phyloP scores from a whole-genome alignment of 106 monocot species.

The Acorus calamus region DNA sequence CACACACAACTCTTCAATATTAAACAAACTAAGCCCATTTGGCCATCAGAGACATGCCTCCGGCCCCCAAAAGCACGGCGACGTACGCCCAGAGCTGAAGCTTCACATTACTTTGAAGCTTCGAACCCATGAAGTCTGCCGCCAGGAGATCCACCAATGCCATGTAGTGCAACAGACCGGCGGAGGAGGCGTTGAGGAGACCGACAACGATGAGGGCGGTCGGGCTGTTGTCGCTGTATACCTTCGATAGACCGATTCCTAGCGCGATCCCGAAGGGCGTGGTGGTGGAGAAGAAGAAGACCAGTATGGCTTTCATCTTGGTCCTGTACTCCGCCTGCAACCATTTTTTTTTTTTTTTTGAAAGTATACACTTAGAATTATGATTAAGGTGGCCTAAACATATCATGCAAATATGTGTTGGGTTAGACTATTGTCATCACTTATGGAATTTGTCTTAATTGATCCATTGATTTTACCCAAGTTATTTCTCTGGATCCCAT shows the following conservation, averaged over 20 bases:
- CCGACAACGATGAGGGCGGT: constrained; percentile 8
- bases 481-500: too few species aligned
- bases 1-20: too few species aligned
- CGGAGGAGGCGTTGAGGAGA: constrained; percentile 5
- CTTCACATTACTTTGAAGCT: constrained; percentile 4
- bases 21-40: constrained; percentile 6
- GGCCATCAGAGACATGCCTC: constrained; percentile 4
- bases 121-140: constrained; percentile 4
- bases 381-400: too few species aligned
- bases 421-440: too few species aligned
- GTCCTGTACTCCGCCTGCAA: constrained; percentile 5
- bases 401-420: too few species aligned
- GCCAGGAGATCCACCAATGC: constrained; percentile 7
- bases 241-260: background rate
- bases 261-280: constrained; percentile 3
- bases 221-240: constrained; percentile 6
- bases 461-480: too few species aligned
- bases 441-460: too few species aligned
- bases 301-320: background rate
- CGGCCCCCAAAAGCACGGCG: constrained; percentile 4
- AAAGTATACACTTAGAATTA: too few species aligned
- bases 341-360: too few species aligned
- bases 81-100: constrained; percentile 5
- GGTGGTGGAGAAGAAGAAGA: constrained; percentile 8
- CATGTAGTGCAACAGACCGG: constrained; percentile 9